phyloP scores from a whole-genome alignment of 2,329 filamentous ascomycete genomes.

The Exophiala mesophila region DNA sequence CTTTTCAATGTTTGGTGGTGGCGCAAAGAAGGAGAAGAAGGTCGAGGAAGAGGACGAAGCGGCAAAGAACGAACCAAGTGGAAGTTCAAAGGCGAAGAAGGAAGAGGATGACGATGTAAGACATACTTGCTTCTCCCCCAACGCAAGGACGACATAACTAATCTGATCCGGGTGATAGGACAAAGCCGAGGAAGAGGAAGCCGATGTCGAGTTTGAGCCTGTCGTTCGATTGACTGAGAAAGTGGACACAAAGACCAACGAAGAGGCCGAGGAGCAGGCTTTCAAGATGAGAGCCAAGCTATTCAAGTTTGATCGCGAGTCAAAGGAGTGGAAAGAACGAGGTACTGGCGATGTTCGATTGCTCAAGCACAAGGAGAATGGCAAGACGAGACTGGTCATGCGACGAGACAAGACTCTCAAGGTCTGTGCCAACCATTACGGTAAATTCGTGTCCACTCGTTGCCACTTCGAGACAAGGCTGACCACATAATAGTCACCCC shows the following conservation, averaged over 20 bases:
- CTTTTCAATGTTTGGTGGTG: constrained; percentile 98
- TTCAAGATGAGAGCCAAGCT: constrained; percentile 99
- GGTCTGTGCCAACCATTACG: constrained; percentile 99
- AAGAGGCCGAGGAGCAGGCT: constrained; percentile 92
- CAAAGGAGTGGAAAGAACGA: constrained; percentile 97
- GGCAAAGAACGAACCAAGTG: constrained; percentile 79
- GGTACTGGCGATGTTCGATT: constrained; percentile 94
- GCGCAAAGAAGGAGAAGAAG: constrained; percentile 95
- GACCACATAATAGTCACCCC: constrained; percentile 65
- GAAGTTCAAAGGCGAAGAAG: constrained; percentile 76
- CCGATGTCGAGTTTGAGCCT: constrained; percentile 95
- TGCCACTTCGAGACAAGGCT: constrained; percentile 12
- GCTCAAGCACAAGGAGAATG: constrained; percentile 98
- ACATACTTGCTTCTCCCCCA: not conserved
- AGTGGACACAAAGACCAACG: constrained; percentile 95
- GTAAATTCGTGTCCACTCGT: constrained; percentile 54
- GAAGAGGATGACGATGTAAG: constrained; percentile 51
- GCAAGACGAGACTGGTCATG: constrained; percentile 97
- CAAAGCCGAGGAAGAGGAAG: constrained; percentile 73
- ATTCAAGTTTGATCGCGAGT: constrained; percentile 93
- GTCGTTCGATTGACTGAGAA: constrained; percentile 95
- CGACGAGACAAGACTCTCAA: constrained; percentile 99
- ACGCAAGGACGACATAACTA: constrained; percentile 3
- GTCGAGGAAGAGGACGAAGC: constrained; percentile 70
- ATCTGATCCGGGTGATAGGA: constrained; percentile 19